Evolutionary conservation across 441 rosid genomes (phyloP), one percentile per base, ranked within the genome.

Genomic region (Populus hybrid): DNA sequence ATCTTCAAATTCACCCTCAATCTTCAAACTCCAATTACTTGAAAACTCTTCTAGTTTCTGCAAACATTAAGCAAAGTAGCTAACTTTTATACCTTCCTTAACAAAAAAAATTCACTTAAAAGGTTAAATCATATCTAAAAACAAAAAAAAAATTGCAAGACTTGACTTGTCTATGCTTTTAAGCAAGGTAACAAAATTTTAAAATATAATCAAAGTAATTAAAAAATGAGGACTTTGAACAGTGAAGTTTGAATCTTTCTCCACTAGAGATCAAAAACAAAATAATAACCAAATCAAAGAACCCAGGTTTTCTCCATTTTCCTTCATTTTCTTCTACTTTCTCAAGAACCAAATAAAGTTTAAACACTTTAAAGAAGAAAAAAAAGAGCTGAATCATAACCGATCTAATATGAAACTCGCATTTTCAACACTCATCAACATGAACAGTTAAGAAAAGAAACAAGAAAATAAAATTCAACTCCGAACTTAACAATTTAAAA

Each of bases 321-420:
- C 40, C 65, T 73, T 63, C 30, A 71, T n/a, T 78, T 69, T 50
- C 70, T 71, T 19, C 72, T 59, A 73, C 53, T 79, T 75, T 66
- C 73, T 77, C 14, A 69, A 36, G n/a, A 81, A 76, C 65, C 28
- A 75, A 70, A 64, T 65, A 81, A 46, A 75, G 4, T 30, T 50
- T 6, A 34, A 72, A 38, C 6, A 18, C 63, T 36, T 16, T 0
- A n/a, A 40, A 83, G 64, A 16, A 66, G n/a, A 35, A 74, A 30
- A 61, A 53, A 80, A 74, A 35, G 72, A 21, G 40, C 35, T 63
- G 75, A 83, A 84, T 76, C 86, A 72, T 16, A 81, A 80, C 79
- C 83, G 86, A 87, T 89, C 89, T 78, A 80, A 71, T 67, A 30
- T 57, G 73, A 77, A 77, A 81, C 61, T 71, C 69, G 40, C 42